A percentile compares a stretch with the other conserved stretches of the same genome.
Conservation (phyloP, 495 filamentous ascomycete species). For the Penicillium cataractarum region DNA sequence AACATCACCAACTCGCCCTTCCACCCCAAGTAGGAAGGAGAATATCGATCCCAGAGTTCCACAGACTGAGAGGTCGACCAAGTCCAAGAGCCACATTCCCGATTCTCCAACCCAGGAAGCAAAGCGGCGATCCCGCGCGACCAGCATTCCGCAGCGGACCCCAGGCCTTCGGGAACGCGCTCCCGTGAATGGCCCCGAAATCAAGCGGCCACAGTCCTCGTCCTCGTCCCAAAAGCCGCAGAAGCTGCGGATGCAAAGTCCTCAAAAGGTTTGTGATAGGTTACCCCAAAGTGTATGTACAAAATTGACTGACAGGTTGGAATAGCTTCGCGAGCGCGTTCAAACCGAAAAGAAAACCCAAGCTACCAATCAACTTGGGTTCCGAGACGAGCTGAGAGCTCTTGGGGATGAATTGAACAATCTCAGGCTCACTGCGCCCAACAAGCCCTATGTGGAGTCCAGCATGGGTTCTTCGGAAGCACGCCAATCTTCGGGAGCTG, state of each 20-base stretch:
- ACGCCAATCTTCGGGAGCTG: constrained; percentile 15
- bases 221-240: constrained; percentile 50
- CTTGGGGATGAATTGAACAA: constrained; percentile 82
- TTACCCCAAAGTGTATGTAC: background rate
- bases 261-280: constrained; percentile 64
- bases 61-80: constrained; percentile 38
- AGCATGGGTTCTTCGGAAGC: constrained; percentile 8
- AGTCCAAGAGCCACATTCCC: constrained; percentile 42
- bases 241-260: constrained; percentile 84
- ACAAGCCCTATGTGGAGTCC: constrained; percentile 22
- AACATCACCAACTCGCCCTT: constrained; percentile 43
- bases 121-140: constrained; percentile 55
- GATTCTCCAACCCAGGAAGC: constrained; percentile 47
- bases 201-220: constrained; percentile 37
- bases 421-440: constrained; percentile 49
- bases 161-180: constrained; percentile 57
- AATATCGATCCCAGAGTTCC: constrained; percentile 49
- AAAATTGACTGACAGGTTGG: constrained; percentile 8
- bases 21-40: constrained; percentile 60
- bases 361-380: constrained; percentile 62
- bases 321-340: constrained; percentile 77
- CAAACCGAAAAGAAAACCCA: constrained; percentile 78
- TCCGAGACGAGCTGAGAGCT: constrained; percentile 77
- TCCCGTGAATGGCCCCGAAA: constrained; percentile 42
- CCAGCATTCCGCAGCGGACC: constrained; percentile 54